Evolutionary conservation across 1,284 basidiomycete genomes (phyloP), one percentile per base, ranked within the genome.

Genomic region (Neotropicomus parvogracilis): DNA sequence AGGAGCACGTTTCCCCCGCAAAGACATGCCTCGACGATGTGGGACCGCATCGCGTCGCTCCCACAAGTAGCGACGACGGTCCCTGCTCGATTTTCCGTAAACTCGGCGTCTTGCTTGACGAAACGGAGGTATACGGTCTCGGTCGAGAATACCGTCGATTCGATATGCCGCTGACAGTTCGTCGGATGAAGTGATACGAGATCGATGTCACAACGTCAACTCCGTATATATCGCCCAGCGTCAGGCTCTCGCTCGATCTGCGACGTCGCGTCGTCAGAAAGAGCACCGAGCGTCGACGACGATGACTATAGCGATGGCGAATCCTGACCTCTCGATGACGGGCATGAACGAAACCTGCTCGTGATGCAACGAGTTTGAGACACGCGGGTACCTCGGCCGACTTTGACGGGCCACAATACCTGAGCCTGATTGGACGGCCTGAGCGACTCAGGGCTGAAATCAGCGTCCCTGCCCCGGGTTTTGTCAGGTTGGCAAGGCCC

Each of bases 381-480:
- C n/a, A n/a, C n/a, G n/a, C n/a, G 4, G n/a, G 5, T 17, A 21
- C 5, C 17, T 16, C 13, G 7, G 11, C 11, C 3, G 4, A 40
- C 14, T 2, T 26, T 14, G 36, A 40, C 1, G 20, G 11, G 31
- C 9, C 21, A 21, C n/a, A 17, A 24, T 8, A 24, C 8, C 24
- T 8, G 24, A 16, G 83, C 78, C 60, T 84, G 80, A 59, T 88
- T 84, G 55, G 88, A 88, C 2, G 79, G 75, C 14, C 72, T 63
- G 12, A 87, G 65, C 3, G 87, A 58, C 2, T 74, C 70, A 1
- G 68, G 54, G 10, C 52, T 50, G 52, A 83, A 83, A 50, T 77
- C 67, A 0, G 55, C 44, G 0, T 79, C 80, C 36, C 70, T 75
- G 0, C 80, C 79, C 79, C 80, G 83, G 0, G 80, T n/a, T 76